Conservation (phyloP, 352 stramenopile species). For the Plasmopara muralis region DNA sequence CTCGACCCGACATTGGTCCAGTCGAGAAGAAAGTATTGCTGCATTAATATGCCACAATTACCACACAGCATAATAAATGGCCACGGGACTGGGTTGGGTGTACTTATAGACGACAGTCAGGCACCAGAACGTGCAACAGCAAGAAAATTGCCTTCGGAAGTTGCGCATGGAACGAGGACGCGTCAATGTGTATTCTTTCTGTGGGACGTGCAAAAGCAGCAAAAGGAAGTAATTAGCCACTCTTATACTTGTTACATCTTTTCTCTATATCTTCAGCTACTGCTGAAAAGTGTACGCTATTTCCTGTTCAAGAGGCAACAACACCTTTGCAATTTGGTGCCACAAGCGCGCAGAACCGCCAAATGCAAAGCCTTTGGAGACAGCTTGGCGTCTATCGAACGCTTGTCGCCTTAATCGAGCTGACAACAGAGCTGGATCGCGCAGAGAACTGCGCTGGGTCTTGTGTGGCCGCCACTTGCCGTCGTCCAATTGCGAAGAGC, state of each 20-base stretch:
- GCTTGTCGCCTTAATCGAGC: constrained; percentile 32
- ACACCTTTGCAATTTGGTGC: constrained; percentile 52
- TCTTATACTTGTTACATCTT: constrained; percentile 8
- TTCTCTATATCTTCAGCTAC: constrained; percentile 1
- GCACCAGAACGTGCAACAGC: constrained; percentile 1
- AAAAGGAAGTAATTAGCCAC: constrained; percentile 29
- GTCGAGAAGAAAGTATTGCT: constrained; percentile 48
- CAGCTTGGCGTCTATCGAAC: constrained; percentile 7
- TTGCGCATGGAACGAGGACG: constrained; percentile 7
- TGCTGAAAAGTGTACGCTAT: constrained; percentile 33
- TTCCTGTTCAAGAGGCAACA: constrained; percentile 36
- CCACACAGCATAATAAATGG: too few species aligned
- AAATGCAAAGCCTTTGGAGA: constrained; percentile 28
- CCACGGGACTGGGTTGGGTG: not conserved
- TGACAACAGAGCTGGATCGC: constrained; percentile 50
- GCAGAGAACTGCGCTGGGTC: constrained; percentile 31
- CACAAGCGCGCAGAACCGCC: constrained; percentile 58
- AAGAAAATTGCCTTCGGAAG: constrained; percentile 7
- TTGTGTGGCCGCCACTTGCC: constrained; percentile 23
- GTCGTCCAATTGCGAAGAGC: constrained; percentile 50
- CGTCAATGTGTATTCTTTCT: not conserved
- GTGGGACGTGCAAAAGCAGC: constrained; percentile 8
- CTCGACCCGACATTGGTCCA: constrained; percentile 55
- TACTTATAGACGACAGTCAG: constrained; percentile 20
- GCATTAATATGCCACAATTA: constrained; percentile 28